Base-by-base conservation (phyloP, 2,329 filamentous ascomycete species). In the Fonsecaea nubica region DNA sequence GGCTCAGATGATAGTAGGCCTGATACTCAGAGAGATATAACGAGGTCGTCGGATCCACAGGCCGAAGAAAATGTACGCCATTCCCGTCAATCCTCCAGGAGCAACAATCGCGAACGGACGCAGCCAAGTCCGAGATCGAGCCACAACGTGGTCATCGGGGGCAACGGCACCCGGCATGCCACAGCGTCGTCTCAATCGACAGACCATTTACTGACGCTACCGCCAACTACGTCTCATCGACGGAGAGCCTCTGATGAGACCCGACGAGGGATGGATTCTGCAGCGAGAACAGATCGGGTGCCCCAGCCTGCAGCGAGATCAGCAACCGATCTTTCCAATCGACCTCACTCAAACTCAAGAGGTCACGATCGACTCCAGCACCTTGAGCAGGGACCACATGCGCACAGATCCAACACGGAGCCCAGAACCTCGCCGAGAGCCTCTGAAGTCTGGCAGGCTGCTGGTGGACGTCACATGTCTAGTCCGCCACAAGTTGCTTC, bases 281-380 rank as follows among this genome's bases (percentile, higher is more conserved):
- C 73, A n/a, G 69, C 70, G 54, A 62, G 72, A 59, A 70, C 72
- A 30, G 79, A 83, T 6, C 88, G 85, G 5, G 77, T 52, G 6
- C 45, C 63, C 15, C 40, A 61, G 4, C 33, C 60, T 25, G 84
- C 86, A 12, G 81, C 85, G 25, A 84, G 86, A 25, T 92, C 90
- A 18, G 86, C 89, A 55, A 90, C 87, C 1, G 90, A 93, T 73
- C 79, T 92, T 1, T 77, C 77, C 18, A 74, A 78, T 18, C 71
- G 76, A 9, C 76, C 77, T 40, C 63, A 65, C 18, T 66, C 68
- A 36, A 30, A 40, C n/a, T 50, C 54, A 15, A 55, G 40, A 36
- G 30, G 64, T 21, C 58, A 59, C 35, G 59, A 66, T n/a, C 66
- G 68, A 53, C 61, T 63, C n/a, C 61, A 65, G 10, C 68, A 65